Conservation (phyloP, 352 stramenopile genomes). For the Phytophthora ramorum region DNA sequence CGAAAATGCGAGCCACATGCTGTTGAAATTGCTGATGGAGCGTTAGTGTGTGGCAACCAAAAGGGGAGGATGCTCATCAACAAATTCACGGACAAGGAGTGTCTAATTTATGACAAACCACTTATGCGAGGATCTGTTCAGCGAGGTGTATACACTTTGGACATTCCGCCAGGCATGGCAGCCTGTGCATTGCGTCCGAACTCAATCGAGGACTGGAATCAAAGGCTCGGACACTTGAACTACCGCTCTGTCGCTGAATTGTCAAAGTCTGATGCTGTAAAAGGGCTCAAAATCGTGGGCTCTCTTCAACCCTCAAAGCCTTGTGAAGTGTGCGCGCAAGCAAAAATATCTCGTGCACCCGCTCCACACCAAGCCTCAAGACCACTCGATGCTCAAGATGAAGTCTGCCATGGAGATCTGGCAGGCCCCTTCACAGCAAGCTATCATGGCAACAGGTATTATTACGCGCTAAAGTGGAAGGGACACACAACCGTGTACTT, state of each 20-base stretch:
- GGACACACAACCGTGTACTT: constrained; percentile 13
- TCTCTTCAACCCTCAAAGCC: background rate
- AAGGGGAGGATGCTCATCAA: constrained; percentile 1
- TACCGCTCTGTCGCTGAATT: constrained; percentile 4
- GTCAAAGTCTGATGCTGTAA: background rate
- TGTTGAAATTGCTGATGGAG: constrained; percentile 11
- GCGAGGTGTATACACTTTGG: constrained; percentile 6
- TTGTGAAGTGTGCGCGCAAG: constrained; percentile 1
- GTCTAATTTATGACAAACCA: background rate
- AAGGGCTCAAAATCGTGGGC: background rate
- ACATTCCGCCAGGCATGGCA: background rate
- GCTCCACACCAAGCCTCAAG: background rate
- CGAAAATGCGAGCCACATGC: constrained; percentile 6
- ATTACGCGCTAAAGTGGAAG: constrained; percentile 9
- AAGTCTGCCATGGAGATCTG: constrained; percentile 12
- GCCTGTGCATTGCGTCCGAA: constrained; percentile 1
- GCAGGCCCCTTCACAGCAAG: constrained; percentile 3
- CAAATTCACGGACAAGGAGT: constrained; percentile 5
- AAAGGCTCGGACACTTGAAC: constrained; percentile 6
- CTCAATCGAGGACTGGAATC: constrained; percentile 12
- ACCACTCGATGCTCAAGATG: background rate
- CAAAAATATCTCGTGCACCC: background rate
- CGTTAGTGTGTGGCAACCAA: background rate
- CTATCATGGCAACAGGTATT: constrained; percentile 17
- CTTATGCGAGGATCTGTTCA: background rate